Conservation (phyloP, 805 yeast genomes). For the Cyberlindnera petersonii region DNA sequence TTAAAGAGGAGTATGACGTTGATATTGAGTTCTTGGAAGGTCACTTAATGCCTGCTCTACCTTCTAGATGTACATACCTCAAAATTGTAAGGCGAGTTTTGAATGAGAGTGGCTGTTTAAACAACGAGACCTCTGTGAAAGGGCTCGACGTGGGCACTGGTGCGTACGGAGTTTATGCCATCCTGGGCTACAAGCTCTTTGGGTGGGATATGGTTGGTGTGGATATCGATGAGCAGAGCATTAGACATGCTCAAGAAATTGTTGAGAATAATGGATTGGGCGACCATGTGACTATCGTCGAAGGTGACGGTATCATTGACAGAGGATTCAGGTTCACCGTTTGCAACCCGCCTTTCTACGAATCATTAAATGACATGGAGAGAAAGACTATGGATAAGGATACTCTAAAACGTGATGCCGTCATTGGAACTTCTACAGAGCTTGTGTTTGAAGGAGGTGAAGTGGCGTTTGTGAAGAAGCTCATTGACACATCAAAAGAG, state of each 20-base stretch:
- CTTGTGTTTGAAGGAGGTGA: constrained; percentile 47
- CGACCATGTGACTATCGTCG: constrained; percentile 8
- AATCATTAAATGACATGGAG: constrained; percentile 32
- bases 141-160: constrained; percentile 51
- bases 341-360: constrained; percentile 55
- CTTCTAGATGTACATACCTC: constrained; percentile 17
- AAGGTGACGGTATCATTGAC: constrained; percentile 17
- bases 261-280: constrained; percentile 29
- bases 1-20: constrained; percentile 11
- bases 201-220: constrained; percentile 36
- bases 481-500: constrained; percentile 30
- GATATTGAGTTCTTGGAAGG: constrained; percentile 7
- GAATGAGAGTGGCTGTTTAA: constrained; percentile 8
- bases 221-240: constrained; percentile 37
- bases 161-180: constrained; percentile 43
- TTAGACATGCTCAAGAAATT: constrained; percentile 29
- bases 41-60: constrained; percentile 21
- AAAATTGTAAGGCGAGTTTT: constrained; percentile 9
- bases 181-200: constrained; percentile 32
- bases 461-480: constrained; percentile 32
- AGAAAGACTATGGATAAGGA: constrained; percentile 25
- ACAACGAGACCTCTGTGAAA: not conserved
- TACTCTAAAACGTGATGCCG: constrained; percentile 19
- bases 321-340: constrained; percentile 31
- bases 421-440: constrained; percentile 35